Evolutionary conservation across 2,329 filamentous ascomycete genomes (phyloP).

Genomic region (Aspergillus aculeatus): DNA sequence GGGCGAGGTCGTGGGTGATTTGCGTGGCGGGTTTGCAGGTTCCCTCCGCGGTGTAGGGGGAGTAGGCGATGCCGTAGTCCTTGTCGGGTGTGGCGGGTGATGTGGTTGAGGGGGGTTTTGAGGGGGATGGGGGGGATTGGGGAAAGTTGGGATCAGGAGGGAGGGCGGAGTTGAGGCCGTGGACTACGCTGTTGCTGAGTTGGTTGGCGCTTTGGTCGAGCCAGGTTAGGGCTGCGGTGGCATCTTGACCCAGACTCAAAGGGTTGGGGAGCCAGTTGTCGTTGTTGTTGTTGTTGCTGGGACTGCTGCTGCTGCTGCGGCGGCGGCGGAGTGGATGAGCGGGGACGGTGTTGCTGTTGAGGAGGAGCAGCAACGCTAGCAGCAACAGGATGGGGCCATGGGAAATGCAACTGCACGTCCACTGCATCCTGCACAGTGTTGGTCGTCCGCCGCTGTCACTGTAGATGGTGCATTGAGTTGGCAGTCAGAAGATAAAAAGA

Average conservation of each 20-base stretch:
- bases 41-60: slow-evolving; percentile 56
- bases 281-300: background rate
- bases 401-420: background rate
- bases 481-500: no score
- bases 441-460: no score
- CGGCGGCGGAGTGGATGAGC: no score
- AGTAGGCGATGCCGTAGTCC: slow-evolving; percentile 55
- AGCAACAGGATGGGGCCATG: background rate
- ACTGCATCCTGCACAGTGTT: background rate
- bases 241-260: no score
- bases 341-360: background rate
- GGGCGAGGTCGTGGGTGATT: slow-evolving; percentile 63
- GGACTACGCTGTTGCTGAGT: background rate
- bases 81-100: slow-evolving; percentile 6
- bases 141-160: slow-evolving; percentile 7
- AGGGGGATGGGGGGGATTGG: background rate
- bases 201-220: background rate
- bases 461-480: no score
- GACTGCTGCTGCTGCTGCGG: no score
- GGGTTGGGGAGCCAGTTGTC: background rate
- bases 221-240: background rate
- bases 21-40: slow-evolving; percentile 66
- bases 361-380: background rate
- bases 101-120: background rate
- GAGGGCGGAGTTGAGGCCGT: background rate